Percentiles rank a stretch among this genome's conserved stretches.
Evolutionary conservation across 495 filamentous ascomycete genomes (phyloP).

Genomic region (Trichoderma virens): DNA sequence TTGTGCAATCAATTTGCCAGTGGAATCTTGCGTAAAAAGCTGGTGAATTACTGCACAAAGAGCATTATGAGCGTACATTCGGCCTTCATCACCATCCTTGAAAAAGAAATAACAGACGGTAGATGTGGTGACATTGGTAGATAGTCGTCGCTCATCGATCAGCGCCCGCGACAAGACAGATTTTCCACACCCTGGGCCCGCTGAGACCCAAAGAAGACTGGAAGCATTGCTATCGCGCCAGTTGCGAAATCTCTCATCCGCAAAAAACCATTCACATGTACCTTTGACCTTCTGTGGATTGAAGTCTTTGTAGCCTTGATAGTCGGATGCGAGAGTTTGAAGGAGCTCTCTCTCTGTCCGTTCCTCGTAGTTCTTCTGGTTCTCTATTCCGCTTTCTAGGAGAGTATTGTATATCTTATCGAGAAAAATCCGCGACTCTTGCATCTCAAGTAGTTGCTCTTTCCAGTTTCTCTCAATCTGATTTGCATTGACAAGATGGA

Average conservation of each 20-base stretch:
- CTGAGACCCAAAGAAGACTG: slow-evolving; percentile 34
- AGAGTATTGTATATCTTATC: slow-evolving; percentile 14
- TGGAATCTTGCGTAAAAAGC: slow-evolving; percentile 20
- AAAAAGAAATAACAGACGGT: slow-evolving; percentile 36
- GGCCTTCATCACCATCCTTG: slow-evolving; percentile 25
- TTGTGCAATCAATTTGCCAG: slow-evolving; percentile 18
- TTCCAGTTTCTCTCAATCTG: slow-evolving; percentile 14
- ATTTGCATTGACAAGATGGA: slow-evolving; percentile 11
- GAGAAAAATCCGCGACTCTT: slow-evolving; percentile 16
- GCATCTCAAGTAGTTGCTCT: slow-evolving; percentile 16
- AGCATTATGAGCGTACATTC: slow-evolving; percentile 18
- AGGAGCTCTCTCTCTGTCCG: slow-evolving; percentile 18
- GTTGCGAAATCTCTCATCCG: slow-evolving; percentile 20
- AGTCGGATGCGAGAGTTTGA: slow-evolving; percentile 21
- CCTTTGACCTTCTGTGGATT: slow-evolving; percentile 19
- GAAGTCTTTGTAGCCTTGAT: slow-evolving; percentile 24
- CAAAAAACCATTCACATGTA: slow-evolving; percentile 34
- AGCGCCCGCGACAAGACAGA: slow-evolving; percentile 30
- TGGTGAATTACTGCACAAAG: slow-evolving; percentile 31
- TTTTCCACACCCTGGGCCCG: slow-evolving; percentile 35
- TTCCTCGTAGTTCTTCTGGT: slow-evolving; percentile 12
- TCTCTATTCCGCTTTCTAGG: slow-evolving; percentile 10
- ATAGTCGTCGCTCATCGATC: slow-evolving; percentile 22
- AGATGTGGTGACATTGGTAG: slow-evolving; percentile 16
- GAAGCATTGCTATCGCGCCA: slow-evolving; percentile 24